These are phyloP conservation scores for Cylindrotheca closterium DNA, from an alignment of 108 stramenopile species.

Conservation along the genomic window DNA sequence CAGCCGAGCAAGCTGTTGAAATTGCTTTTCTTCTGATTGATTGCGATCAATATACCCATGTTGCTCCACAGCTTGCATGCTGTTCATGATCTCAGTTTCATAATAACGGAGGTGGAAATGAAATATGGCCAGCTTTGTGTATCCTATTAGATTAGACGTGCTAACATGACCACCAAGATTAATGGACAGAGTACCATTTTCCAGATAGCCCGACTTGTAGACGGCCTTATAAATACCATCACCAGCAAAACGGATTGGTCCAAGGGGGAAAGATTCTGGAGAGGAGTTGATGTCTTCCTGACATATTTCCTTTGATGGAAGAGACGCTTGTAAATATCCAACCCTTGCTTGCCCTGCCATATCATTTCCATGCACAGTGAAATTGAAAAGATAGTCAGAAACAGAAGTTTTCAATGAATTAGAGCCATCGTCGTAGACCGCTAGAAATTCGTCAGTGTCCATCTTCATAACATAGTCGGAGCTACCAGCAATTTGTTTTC, in stretches of 20 bases:
- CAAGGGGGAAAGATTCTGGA: background rate
- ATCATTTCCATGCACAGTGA: background rate
- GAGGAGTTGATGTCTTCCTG: background rate
- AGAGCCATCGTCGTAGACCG: background rate
- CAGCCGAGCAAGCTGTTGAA: background rate
- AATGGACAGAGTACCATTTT: background rate
- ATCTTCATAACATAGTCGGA: conserved; percentile 18
- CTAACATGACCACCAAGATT: conserved; percentile 16
- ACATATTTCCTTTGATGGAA: background rate
- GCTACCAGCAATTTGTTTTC: conserved; percentile 3
- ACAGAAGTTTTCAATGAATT: background rate
- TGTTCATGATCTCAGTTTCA: conserved; percentile 6
- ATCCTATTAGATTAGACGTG: background rate
- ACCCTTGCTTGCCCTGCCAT: background rate
- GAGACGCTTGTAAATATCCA: background rate
- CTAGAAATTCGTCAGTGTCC: conserved; percentile 24
- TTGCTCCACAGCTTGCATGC: background rate
- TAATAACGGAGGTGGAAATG: conserved; percentile 15
- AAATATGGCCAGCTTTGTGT: conserved; percentile 5
- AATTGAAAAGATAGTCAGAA: background rate
- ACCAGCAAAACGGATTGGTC: background rate
- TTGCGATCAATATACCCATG: conserved; percentile 7
- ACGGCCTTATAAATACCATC: background rate
- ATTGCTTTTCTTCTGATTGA: background rate
- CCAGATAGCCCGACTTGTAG: background rate